Conservation (phyloP, 2,329 filamentous ascomycete species). For the Sporothrix humicola region DNA sequence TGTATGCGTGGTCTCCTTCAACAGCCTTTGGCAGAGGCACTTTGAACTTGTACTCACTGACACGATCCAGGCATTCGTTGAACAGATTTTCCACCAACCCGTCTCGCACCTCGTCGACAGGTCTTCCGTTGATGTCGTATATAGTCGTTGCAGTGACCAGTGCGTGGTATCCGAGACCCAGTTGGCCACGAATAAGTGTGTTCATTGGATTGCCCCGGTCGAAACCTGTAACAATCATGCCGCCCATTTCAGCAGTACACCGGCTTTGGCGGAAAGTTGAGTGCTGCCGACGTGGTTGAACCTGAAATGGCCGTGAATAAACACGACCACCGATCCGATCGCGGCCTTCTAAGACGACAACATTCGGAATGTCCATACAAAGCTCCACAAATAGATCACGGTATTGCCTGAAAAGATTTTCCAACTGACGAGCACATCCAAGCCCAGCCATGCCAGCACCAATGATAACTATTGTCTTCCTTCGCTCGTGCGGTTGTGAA, state of each 20-base stretch:
- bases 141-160: conserved; percentile 76
- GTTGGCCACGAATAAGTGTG: conserved; percentile 85
- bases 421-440: conserved; percentile 88
- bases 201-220: conserved; percentile 94
- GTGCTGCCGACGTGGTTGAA: conserved; percentile 51
- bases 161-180: conserved; percentile 83
- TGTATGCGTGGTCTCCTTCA: conserved; percentile 80
- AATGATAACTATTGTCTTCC: conserved; percentile 81
- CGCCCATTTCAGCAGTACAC: conserved; percentile 93
- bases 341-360: conserved; percentile 86
- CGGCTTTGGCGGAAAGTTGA: conserved; percentile 47
- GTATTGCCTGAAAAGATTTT: conserved; percentile 83
- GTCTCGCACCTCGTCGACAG: conserved; percentile 80
- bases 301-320: conserved; percentile 76
- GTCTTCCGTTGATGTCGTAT: conserved; percentile 79
- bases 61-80: conserved; percentile 91
- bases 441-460: conserved; percentile 95
- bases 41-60: conserved; percentile 88
- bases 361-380: conserved; percentile 71
- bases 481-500: conserved; percentile 43
- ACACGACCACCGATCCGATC: conserved; percentile 88
- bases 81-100: conserved; percentile 87
- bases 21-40: conserved; percentile 71
- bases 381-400: conserved; percentile 67
- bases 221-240: conserved; percentile 97